Conservation (phyloP, 108 stramenopile species). For the Cyclotella distinguenda region DNA sequence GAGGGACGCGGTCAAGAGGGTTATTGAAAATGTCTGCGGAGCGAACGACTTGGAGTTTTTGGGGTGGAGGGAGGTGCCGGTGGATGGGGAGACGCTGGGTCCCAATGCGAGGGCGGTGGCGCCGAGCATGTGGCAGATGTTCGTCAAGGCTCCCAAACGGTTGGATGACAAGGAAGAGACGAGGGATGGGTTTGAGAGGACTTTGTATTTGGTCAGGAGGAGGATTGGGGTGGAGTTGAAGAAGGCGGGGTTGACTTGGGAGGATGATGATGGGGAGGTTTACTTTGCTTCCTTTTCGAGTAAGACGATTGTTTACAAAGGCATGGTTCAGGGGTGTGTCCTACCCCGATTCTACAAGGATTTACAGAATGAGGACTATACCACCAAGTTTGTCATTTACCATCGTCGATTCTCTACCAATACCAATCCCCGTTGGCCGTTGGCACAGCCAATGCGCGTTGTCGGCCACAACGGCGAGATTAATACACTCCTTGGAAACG, state of each 20-base stretch:
- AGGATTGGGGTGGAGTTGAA: slow-evolving; percentile 76
- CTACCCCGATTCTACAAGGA: slow-evolving; percentile 88
- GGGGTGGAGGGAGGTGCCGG: slow-evolving; percentile 90
- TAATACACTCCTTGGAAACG: slow-evolving; percentile 94
- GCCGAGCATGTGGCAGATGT: slow-evolving; percentile 91
- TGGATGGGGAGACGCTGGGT: slow-evolving; percentile 70
- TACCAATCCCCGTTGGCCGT: slow-evolving; percentile 92
- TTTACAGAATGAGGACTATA: slow-evolving; percentile 78
- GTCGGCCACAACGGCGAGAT: slow-evolving; percentile 97
- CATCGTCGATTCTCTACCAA: slow-evolving; percentile 95
- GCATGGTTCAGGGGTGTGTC: slow-evolving; percentile 86
- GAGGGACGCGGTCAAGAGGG: slow-evolving; percentile 63
- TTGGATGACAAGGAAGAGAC: slow-evolving; percentile 63
- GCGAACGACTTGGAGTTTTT: slow-evolving; percentile 85
- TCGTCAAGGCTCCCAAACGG: slow-evolving; percentile 85
- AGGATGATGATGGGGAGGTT: slow-evolving; percentile 67
- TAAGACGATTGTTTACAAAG: slow-evolving; percentile 94
- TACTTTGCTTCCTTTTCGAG: slow-evolving; percentile 87
- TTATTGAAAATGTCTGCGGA: slow-evolving; percentile 80
- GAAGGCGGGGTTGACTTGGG: slow-evolving; percentile 58
- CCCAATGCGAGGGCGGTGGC: slow-evolving; percentile 62
- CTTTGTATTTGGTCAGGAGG: slow-evolving; percentile 86
- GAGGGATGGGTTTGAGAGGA: slow-evolving; percentile 93
- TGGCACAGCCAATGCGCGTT: slow-evolving; percentile 94
- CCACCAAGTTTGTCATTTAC: slow-evolving; percentile 88